Evolutionary conservation across 495 filamentous ascomycete genomes (phyloP).

Genomic region (Penicillium coprophilum): DNA sequence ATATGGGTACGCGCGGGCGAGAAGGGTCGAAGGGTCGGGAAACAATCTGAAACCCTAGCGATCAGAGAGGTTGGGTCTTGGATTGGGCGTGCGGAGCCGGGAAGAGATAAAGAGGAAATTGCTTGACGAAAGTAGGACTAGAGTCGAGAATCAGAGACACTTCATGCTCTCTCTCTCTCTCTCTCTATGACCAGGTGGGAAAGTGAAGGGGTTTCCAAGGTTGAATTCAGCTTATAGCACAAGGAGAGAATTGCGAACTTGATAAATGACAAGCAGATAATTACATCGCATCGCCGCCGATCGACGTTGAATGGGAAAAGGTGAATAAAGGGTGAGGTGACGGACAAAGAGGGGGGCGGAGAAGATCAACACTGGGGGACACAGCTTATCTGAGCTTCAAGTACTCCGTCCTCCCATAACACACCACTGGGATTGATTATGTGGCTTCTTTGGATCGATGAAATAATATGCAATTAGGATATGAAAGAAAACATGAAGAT

Average conservation of each 20-base stretch:
- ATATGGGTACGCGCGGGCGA: slow-evolving; percentile 13
- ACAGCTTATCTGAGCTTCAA: slow-evolving; percentile 9
- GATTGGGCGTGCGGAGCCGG: neutral
- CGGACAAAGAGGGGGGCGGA: slow-evolving; percentile 21
- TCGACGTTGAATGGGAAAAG: slow-evolving; percentile 18
- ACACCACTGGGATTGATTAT: neutral
- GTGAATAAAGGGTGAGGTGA: slow-evolving; percentile 9
- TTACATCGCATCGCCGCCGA: slow-evolving; percentile 39
- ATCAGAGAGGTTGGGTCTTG: neutral
- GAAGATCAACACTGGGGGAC: slow-evolving; percentile 24
- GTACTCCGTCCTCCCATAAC: too few relatives aligned
- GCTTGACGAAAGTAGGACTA: neutral
- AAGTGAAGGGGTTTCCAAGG: slow-evolving; percentile 6
- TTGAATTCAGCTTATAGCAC: slow-evolving; percentile 13
- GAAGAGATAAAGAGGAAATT: neutral
- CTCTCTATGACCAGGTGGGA: neutral
- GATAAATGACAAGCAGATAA: slow-evolving; percentile 20
- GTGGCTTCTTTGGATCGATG: too few relatives aligned
- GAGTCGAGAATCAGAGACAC: neutral
- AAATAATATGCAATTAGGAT: too few relatives aligned
- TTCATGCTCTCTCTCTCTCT: neutral
- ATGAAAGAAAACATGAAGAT: neutral
- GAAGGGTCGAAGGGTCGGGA: slow-evolving; percentile 6
- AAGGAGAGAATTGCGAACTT: slow-evolving; percentile 17
- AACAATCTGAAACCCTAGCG: slow-evolving; percentile 7